These are phyloP conservation scores for Debaryomyces maramus DNA, from an alignment of 805 yeast species.

Conservation along the genomic window DNA sequence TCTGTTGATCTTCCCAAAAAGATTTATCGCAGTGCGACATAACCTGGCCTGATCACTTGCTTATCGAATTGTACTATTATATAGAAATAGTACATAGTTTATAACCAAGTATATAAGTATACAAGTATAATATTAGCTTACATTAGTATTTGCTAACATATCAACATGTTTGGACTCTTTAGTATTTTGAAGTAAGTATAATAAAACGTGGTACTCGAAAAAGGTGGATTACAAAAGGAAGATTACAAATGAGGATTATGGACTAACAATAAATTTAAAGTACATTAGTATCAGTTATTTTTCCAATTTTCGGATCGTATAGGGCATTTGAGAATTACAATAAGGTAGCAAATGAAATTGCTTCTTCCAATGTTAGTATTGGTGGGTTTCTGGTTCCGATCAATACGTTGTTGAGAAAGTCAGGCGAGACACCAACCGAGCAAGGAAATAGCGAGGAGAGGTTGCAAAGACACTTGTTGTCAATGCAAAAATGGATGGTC, in stretches of 20 bases:
- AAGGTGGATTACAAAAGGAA: not conserved
- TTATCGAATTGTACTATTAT: too few species aligned
- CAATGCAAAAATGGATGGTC: constrained; percentile 42
- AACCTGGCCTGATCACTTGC: constrained; percentile 8
- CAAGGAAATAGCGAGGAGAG: constrained; percentile 14
- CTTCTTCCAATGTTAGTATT: constrained; percentile 33
- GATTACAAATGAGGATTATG: not conserved
- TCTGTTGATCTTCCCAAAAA: too few species aligned
- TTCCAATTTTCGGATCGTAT: constrained; percentile 63
- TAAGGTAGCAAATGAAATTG: constrained; percentile 25
- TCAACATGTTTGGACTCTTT: constrained; percentile 17
- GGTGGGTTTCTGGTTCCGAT: constrained; percentile 43
- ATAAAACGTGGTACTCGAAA: not conserved
- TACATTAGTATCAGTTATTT: constrained; percentile 43
- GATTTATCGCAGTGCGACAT: constrained; percentile 9
- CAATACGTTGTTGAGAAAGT: constrained; percentile 30
- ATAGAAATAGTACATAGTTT: too few species aligned
- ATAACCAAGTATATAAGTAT: too few species aligned
- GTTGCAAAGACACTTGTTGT: constrained; percentile 23
- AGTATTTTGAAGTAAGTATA: constrained; percentile 19
- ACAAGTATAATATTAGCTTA: too few species aligned
- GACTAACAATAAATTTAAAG: constrained; percentile 20
- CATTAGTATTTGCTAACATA: not conserved
- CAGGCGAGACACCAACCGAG: constrained; percentile 13
- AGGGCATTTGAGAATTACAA: constrained; percentile 50